These are phyloP conservation scores for Mikania micrantha DNA, from an alignment of 129 eudicot genomes.

Conservation along the genomic window DNA sequence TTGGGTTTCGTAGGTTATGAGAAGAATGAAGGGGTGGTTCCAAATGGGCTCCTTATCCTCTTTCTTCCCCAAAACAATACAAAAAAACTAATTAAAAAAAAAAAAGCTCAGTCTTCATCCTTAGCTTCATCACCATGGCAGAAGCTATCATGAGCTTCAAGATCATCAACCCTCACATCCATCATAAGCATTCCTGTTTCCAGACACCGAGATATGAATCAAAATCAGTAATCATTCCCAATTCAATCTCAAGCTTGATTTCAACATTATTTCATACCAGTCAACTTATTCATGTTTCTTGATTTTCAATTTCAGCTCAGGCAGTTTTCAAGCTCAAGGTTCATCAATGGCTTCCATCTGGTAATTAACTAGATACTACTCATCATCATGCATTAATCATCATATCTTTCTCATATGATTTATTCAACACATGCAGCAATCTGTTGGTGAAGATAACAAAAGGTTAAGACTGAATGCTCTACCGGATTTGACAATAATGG, in stretches of 20 bases:
- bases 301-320: conserved; percentile 37
- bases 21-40: conserved; percentile 63
- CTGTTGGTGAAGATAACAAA: conserved; percentile 27
- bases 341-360: conserved; percentile 34
- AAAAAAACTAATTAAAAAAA: background rate
- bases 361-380: conserved; percentile 18
- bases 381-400: conserved; percentile 7
- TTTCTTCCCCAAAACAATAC: conserved; percentile 16
- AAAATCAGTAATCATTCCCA: conserved; percentile 24
- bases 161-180: conserved; percentile 36
- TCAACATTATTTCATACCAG: background rate
- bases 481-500: conserved; percentile 87
- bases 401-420: too few species aligned
- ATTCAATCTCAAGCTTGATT: background rate
- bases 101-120: background rate
- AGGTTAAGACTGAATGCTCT: conserved; percentile 47
- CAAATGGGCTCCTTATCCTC: conserved; percentile 63
- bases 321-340: conserved; percentile 44
- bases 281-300: conserved; percentile 4
- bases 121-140: conserved; percentile 42
- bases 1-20: too few species aligned
- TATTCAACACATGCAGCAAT: conserved; percentile 3
- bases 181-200: conserved; percentile 19
- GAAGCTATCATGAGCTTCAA: conserved; percentile 61
- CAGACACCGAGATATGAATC: conserved; percentile 32